Base-by-base conservation (phyloP, 257 asterid species). In the Nicotiana tabacum region DNA sequence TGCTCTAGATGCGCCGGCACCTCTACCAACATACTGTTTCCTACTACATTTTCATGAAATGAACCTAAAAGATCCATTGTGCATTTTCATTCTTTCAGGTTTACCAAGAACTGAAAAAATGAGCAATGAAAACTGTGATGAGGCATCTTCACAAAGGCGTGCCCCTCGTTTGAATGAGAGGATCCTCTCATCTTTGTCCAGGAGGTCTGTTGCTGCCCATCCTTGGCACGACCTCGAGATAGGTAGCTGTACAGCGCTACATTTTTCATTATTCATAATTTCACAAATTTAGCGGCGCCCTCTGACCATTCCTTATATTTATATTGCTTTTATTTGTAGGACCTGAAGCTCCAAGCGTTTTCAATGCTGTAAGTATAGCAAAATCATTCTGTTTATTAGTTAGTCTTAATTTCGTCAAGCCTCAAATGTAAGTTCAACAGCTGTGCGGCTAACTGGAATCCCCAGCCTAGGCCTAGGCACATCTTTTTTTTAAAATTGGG, bases 151-250 rank as follows among this genome's bases (percentile, higher is more conserved):
- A 82, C 84, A 48, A 56, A 82, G 56, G 27, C 60, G 30, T 27
- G 77, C 85, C 35, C 88, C 88, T 2, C 84, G 70, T 24, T 74
- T 85, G 64, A 85, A 85, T 65, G 82, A 82, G 78, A 85, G 88
- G 81, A 85, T 85, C 46, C 69, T 85, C 5, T 85, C 88, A 33
- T 82, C 88, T 69, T 10, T 85, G 74, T 82, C 88, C 11, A 82
- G 85, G 61, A 82, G 83, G 74, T 78, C 85, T 57, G 86, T 85
- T 39, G 88, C 88, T 21, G 88, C 88, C n/a, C 88, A 85, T 83
- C 88, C 84, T 24, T 85, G 88, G 88, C 88, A 85, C 13, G 88
- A 85, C 3, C 82, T 85, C 17, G 88, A 85, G n/a, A 82, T 85
- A 37, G 88, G 88, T 85, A 82, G n/a, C 35, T 24, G 11, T 4